Evolutionary conservation across 345 rosid genomes (phyloP), one percentile per base, ranked within the genome.

Genomic region (Reutealis trisperma): DNA sequence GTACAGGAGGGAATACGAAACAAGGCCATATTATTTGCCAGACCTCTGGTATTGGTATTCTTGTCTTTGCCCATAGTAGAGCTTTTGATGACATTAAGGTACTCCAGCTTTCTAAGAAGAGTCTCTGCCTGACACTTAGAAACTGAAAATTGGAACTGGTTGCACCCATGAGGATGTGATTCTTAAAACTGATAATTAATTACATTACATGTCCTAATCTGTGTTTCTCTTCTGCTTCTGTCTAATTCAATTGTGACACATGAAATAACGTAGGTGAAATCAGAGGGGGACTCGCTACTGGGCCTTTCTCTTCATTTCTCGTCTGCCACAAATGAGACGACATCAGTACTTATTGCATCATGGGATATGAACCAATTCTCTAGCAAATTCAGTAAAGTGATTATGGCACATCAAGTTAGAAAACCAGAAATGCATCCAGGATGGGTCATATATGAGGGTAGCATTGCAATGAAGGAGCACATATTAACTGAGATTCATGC

Each of bases 291-390:
- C 41, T 91, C 91, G 49, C 71, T 84, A 49, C 61, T 94, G 73
- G 94, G 94, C 72, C 83, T 93, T 59, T 70, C 84, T 63, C 87
- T 93, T 15, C 84, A 78, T 41, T 89, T 93, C 83, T 87, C 89
- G 14, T 90, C 96, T 11, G 52, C 78, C 65, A 54, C 52, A 12
- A 77, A 73, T 41, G 85, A 83, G 73, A 80, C 52, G 52, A 86
- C 78, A 75, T 77, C 80, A 16, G 57, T 89, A 49, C 88, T 90
- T 21, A 68, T 91, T 52, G 91, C 90, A 2, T 80, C 94, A 15
- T 44, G 68, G 5, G 81, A 77, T 64, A 71, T 58, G 45, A 74
- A 58, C 57, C 86, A 73, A 64, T 63, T 84, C 54, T 78, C 72
- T 34, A 32, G 63, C 52, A 80, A 72, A 84, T 88, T 82, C 74